Base-by-base conservation (phyloP, 306 rosid genomes). In the Vigna nakashimae region DNA sequence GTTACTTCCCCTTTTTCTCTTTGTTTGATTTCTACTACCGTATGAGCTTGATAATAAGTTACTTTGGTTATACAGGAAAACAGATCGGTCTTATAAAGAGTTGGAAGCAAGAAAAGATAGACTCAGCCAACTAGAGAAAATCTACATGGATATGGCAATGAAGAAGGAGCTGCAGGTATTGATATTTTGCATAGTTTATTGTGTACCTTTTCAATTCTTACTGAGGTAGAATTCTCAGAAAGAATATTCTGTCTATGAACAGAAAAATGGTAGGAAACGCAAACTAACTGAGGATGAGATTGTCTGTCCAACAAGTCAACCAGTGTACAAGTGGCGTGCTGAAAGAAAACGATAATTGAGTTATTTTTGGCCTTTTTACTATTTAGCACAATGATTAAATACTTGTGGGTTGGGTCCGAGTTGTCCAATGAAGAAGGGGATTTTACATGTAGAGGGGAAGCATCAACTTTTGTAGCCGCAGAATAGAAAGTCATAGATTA, bases 261-360 rank as follows among this genome's bases (percentile, higher is more conserved):
- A 85, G 89, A 87, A 87, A 78, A 77, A 74, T 53, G 98, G 95
- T 55, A 88, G 79, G 66, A 94, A 92, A 72, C 96, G 97, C 42
- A 94, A 89, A 82, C 86, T 92, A 2, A 84, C 87, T 0, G 97
- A 90, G 77, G 92, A 92, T 28, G 97, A 94, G 89, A 81, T 94
- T 49, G 80, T 86, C 34, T 16, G 53, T 67, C 93, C 93, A 32
- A 90, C 92, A 30, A 46, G 80, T 51, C 82, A 82, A 69, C 88
- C 97, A 0, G 92, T 88, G 49, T 89, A 79, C 90, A 94, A 88
- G 74, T 94, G 97, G 98, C 83, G 89, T 74, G 60, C 87, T 36
- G 98, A 92, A 83, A 89, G 93, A 50, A 94, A 92, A 78, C 90
- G 88, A 8, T 94, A 82, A 81, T 43, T 4, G 14, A 55, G 28